A percentile compares a stretch with the other conserved stretches of the same genome.
Conservation (phyloP, 192 early-diverging fungal species). For the Jimgerdemannia lactiflua region DNA sequence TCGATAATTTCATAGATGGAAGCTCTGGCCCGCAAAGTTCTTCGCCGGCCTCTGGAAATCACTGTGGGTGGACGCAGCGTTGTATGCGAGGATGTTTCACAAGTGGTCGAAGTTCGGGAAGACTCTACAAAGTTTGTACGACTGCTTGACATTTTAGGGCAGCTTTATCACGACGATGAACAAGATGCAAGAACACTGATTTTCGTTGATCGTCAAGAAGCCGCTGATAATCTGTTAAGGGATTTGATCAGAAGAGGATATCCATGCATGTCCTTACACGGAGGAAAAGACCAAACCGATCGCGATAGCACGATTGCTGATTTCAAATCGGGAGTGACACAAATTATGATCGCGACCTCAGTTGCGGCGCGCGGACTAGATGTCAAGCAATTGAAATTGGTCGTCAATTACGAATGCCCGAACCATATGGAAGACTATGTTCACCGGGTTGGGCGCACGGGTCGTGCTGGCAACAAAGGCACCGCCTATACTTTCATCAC, state of each 20-base stretch:
- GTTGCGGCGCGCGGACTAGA: constrained; percentile 96
- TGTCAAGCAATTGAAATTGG: constrained; percentile 89
- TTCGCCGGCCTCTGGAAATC: constrained; percentile 89
- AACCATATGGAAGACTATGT: constrained; percentile 99
- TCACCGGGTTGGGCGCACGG: constrained; percentile 96
- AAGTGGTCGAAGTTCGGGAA: constrained; percentile 86
- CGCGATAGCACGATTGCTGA: constrained; percentile 91
- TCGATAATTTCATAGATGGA: constrained; percentile 66
- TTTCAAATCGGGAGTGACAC: constrained; percentile 88
- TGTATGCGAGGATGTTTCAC: constrained; percentile 83
- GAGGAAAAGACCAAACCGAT: constrained; percentile 91
- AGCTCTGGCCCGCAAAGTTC: constrained; percentile 88
- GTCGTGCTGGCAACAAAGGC: constrained; percentile 97
- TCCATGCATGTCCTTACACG: constrained; percentile 88
- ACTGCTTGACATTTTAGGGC: constrained; percentile 84
- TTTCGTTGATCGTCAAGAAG: constrained; percentile 96
- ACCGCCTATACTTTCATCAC: constrained; percentile 96
- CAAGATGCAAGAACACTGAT: constrained; percentile 74
- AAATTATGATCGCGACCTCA: constrained; percentile 94
- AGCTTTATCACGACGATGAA: constrained; percentile 67
- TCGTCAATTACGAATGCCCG: constrained; percentile 97
- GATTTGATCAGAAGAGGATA: constrained; percentile 85
- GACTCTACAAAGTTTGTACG: constrained; percentile 85
- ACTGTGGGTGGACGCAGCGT: constrained; percentile 93
- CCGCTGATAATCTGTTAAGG: constrained; percentile 85